Conservation (phyloP, 2,329 filamentous ascomycete species). For the Aspergillus tubingensis region DNA sequence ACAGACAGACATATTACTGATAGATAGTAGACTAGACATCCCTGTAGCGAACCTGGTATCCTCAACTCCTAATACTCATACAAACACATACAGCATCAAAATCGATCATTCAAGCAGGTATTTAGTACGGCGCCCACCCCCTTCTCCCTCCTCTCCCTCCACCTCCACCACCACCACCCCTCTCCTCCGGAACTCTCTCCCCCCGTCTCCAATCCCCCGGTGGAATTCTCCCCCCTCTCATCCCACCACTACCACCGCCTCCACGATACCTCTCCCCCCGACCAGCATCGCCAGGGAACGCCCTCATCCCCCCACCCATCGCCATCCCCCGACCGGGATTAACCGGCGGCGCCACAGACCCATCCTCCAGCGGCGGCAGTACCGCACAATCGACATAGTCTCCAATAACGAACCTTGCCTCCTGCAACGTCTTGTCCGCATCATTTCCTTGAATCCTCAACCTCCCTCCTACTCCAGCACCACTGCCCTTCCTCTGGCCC, state of each 20-base stretch:
- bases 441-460: slow-evolving; percentile 57
- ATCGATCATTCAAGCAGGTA: not conserved
- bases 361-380: slow-evolving; percentile 72
- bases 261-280: slow-evolving; percentile 45
- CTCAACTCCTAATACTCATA: slow-evolving; percentile 17
- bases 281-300: slow-evolving; percentile 47
- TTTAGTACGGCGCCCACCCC: slow-evolving; percentile 42
- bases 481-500: too few relatives aligned
- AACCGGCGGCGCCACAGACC: slow-evolving; percentile 67
- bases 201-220: slow-evolving; percentile 53
- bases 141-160: slow-evolving; percentile 30
- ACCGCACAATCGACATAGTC: slow-evolving; percentile 86
- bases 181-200: slow-evolving; percentile 48
- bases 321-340: slow-evolving; percentile 48
- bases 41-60: slow-evolving; percentile 14
- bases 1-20: slow-evolving; percentile 5
- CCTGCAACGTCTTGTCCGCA: slow-evolving; percentile 70
- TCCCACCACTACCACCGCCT: slow-evolving; percentile 45
- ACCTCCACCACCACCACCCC: slow-evolving; percentile 25
- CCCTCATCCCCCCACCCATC: slow-evolving; percentile 44
- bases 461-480: not conserved
- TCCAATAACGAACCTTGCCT: slow-evolving; percentile 81
- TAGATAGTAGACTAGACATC: not conserved
- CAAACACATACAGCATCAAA: not conserved
- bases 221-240: slow-evolving; percentile 47